These are phyloP conservation scores for Penicillium glabrum DNA, from an alignment of 2,329 filamentous ascomycete species.

Conservation along the genomic window DNA sequence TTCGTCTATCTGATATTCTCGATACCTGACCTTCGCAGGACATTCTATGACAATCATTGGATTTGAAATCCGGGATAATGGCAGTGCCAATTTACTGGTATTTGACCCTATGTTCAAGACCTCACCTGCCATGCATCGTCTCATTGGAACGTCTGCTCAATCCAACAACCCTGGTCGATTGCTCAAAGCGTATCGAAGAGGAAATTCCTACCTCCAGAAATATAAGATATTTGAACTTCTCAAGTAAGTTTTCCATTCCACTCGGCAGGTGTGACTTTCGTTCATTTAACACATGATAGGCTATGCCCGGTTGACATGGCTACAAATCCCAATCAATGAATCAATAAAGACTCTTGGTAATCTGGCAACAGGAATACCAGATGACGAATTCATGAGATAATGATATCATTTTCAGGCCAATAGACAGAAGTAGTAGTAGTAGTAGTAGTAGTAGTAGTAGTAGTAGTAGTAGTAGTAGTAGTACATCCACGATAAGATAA, in stretches of 20 bases:
- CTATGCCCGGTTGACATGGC: background rate
- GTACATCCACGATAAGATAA: constrained; percentile 18
- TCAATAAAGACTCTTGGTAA: background rate
- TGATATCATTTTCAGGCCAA: background rate
- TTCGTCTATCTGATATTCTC: background rate
- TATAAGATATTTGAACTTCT: constrained; percentile 79
- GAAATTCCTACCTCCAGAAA: constrained; percentile 64
- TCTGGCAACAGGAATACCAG: background rate
- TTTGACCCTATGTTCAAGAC: constrained; percentile 86
- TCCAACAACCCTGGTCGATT: constrained; percentile 52
- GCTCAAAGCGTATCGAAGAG: constrained; percentile 73
- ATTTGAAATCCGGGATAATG: constrained; percentile 67
- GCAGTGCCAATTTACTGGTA: constrained; percentile 70
- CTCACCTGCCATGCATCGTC: constrained; percentile 60
- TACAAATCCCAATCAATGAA: background rate
- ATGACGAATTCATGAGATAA: background rate
- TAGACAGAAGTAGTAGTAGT: background rate
- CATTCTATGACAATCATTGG: constrained; percentile 92
- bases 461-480: background rate
- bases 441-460: too few species aligned
- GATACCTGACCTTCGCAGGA: constrained; percentile 46
- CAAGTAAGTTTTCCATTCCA: constrained; percentile 49
- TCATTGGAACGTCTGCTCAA: constrained; percentile 50
- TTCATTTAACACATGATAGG: background rate
- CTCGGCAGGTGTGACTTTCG: too few species aligned